A percentile compares a stretch with the other conserved stretches of the same genome.
phyloP scores from a whole-genome alignment of 768 basidiomycete species.

The Serendipita indica region DNA sequence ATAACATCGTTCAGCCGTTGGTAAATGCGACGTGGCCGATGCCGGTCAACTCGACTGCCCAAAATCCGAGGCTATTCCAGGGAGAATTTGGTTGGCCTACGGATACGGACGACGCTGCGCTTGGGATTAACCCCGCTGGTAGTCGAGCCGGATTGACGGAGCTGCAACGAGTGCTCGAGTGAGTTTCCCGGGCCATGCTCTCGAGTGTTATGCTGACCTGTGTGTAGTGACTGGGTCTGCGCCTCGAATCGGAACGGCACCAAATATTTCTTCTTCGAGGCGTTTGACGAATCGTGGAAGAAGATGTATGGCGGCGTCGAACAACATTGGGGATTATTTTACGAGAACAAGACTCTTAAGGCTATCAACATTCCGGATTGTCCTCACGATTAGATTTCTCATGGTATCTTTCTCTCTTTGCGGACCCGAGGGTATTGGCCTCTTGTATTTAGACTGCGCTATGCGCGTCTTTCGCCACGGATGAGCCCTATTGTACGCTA shows the following conservation, averaged over 20 bases:
- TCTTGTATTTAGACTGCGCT: too few relatives aligned
- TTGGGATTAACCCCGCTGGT: not conserved
- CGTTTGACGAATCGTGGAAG: conserved; percentile 11
- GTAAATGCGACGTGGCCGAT: not conserved
- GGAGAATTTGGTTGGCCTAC: conserved; percentile 7
- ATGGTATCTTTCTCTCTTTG: not conserved
- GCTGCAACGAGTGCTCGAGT: conserved; percentile 8
- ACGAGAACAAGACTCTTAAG: conserved; percentile 9
- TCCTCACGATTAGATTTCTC: not conserved
- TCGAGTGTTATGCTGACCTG: too few relatives aligned
- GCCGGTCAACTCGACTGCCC: not conserved
- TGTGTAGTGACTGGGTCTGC: conserved; percentile 5
- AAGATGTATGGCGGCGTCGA: conserved; percentile 11
- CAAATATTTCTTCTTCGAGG: conserved; percentile 12
- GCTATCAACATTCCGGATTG: conserved; percentile 10
- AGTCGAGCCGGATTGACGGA: not conserved
- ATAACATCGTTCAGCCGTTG: not conserved
- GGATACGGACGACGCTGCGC: not conserved
- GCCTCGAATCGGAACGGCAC: conserved; percentile 6
- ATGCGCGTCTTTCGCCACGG: too few relatives aligned
- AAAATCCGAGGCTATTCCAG: not conserved
- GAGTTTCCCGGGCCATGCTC: too few relatives aligned
- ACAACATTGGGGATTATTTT: conserved; percentile 11
- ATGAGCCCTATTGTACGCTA: too few relatives aligned
- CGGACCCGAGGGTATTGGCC: too few relatives aligned